Evolutionary conservation across 192 early-diverging fungal genomes (phyloP).

Genomic region (Podila verticillata): DNA sequence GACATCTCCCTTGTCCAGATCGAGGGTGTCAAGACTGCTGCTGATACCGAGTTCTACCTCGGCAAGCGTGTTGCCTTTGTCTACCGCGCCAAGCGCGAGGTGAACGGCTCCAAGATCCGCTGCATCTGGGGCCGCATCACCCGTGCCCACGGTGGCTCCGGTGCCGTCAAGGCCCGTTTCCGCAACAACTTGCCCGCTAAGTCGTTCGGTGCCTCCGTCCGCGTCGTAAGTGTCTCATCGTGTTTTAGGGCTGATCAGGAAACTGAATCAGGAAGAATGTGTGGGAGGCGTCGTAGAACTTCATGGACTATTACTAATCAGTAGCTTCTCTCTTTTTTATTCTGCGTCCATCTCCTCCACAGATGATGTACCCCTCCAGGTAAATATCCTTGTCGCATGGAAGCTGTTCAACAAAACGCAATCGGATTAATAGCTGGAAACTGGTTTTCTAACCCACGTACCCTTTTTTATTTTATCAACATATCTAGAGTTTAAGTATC

Average conservation of each 20-base stretch:
- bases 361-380: slow-evolving; percentile 57
- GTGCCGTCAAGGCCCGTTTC: slow-evolving; percentile 98
- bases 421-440: neutral
- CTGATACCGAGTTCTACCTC: slow-evolving; percentile 96
- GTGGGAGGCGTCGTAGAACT: neutral
- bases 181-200: slow-evolving; percentile 95
- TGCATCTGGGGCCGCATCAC: slow-evolving; percentile 98
- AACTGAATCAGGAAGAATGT: no score
- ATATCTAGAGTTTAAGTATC: slow-evolving; percentile 47
- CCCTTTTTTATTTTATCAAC: neutral
- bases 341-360: neutral
- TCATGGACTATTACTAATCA: neutral
- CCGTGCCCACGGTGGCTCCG: slow-evolving; percentile 94
- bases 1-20: slow-evolving; percentile 93
- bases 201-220: slow-evolving; percentile 90
- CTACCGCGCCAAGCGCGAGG: slow-evolving; percentile 89
- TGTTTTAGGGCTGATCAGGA: slow-evolving; percentile 1
- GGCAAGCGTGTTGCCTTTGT: slow-evolving; percentile 99
- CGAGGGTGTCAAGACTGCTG: slow-evolving; percentile 90
- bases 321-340: neutral
- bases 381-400: slow-evolving; percentile 6
- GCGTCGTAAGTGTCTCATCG: slow-evolving; percentile 77
- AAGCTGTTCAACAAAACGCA: neutral
- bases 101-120: slow-evolving; percentile 93
- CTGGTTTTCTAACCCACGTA: neutral